Evolutionary conservation across 495 filamentous ascomycete species (phyloP).

Genomic region (Halenospora varia): DNA sequence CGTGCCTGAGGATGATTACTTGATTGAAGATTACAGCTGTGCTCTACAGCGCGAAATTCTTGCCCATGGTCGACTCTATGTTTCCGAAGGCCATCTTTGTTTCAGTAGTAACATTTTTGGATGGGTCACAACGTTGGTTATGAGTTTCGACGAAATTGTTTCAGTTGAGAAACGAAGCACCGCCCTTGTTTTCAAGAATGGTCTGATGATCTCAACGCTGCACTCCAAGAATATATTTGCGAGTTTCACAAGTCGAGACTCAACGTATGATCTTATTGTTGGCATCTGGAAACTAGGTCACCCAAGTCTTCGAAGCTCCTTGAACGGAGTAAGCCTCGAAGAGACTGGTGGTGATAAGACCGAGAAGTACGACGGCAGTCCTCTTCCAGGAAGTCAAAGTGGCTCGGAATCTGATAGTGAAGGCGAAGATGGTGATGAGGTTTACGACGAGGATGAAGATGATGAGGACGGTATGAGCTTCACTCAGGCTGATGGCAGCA

Average conservation of each 20-base stretch:
- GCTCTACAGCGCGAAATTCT: slow-evolving; percentile 95
- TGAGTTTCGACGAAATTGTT: slow-evolving; percentile 97
- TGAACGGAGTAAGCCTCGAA: slow-evolving; percentile 80
- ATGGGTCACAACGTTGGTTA: slow-evolving; percentile 95
- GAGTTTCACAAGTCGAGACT: slow-evolving; percentile 89
- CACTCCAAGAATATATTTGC: slow-evolving; percentile 95
- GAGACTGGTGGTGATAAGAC: slow-evolving; percentile 84
- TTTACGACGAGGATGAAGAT: slow-evolving; percentile 76
- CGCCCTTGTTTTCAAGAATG: slow-evolving; percentile 94
- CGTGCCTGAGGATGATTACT: slow-evolving; percentile 94
- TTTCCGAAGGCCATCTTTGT: slow-evolving; percentile 96
- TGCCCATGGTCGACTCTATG: slow-evolving; percentile 87
- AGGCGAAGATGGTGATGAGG: slow-evolving; percentile 60
- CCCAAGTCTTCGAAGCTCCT: slow-evolving; percentile 79
- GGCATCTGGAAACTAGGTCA: slow-evolving; percentile 98
- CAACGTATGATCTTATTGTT: slow-evolving; percentile 94
- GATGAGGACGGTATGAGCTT: slow-evolving; percentile 54
- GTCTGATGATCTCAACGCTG: slow-evolving; percentile 91
- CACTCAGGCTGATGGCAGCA: slow-evolving; percentile 53
- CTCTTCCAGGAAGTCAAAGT: slow-evolving; percentile 35
- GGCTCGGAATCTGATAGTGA: slow-evolving; percentile 56
- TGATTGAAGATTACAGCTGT: slow-evolving; percentile 98
- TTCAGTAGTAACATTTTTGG: slow-evolving; percentile 99
- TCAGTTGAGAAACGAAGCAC: slow-evolving; percentile 96
- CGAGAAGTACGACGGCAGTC: slow-evolving; percentile 65